phyloP scores from a whole-genome alignment of 441 rosid species.

The Erodium texanum region DNA sequence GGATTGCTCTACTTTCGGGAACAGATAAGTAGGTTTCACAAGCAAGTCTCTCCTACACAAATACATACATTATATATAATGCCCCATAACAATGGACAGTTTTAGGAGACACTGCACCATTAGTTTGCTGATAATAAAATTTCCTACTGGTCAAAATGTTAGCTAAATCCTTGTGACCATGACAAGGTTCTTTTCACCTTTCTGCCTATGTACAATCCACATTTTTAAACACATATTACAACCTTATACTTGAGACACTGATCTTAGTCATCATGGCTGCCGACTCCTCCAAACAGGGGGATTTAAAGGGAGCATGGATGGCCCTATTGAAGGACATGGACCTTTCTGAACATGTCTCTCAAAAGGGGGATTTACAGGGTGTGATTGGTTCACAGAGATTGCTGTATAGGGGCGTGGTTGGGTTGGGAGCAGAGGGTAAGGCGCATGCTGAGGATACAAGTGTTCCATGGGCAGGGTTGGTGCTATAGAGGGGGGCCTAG shows the following conservation, averaged over 20 bases:
- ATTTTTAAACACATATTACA: background rate
- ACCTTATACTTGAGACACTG: background rate
- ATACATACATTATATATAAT: background rate
- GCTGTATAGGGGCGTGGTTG: conserved; percentile 5
- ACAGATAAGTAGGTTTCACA: background rate
- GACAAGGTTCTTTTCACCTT: background rate
- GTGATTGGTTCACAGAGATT: conserved; percentile 1
- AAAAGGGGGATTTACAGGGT: conserved; percentile 6
- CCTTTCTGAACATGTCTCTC: conserved; percentile 3
- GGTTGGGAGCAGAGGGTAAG: background rate
- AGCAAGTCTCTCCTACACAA: background rate
- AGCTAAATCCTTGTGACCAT: background rate
- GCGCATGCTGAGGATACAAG: background rate
- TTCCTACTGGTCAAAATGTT: background rate
- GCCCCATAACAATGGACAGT: background rate
- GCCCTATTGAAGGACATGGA: conserved; percentile 11
- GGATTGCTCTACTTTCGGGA: too few species aligned
- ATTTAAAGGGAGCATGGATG: too few species aligned
- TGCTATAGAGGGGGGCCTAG: background rate
- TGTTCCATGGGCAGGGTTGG: background rate
- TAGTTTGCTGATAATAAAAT: background rate
- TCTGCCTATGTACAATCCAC: background rate
- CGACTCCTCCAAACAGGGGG: conserved; percentile 17
- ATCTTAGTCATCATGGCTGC: conserved; percentile 13
- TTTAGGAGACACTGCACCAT: background rate